phyloP scores from a whole-genome alignment of 306 rosid genomes.

The Castanea crenata region DNA sequence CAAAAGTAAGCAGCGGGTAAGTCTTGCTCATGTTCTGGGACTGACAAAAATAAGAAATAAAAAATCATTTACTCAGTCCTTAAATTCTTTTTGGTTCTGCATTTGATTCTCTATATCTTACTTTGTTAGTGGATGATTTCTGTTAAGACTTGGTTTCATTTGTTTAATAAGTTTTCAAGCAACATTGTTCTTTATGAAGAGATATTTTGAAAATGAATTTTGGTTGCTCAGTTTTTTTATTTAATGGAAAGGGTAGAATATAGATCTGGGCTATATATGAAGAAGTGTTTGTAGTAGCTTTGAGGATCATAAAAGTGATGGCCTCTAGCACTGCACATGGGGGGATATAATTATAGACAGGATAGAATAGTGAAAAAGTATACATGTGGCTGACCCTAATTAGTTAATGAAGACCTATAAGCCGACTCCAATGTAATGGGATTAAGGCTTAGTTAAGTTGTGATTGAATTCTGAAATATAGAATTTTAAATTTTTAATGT shows the following conservation, averaged over 20 bases:
- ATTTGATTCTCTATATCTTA: slow-evolving; percentile 7
- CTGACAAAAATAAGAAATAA: not conserved
- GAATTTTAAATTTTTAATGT: slow-evolving; percentile 10
- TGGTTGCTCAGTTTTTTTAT: not conserved
- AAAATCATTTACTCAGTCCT: not conserved
- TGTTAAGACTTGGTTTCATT: not conserved
- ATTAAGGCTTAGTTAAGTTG: not conserved
- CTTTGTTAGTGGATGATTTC: not conserved
- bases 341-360: not conserved
- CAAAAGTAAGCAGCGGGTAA: slow-evolving; percentile 58
- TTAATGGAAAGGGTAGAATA: not conserved
- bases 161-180: not conserved
- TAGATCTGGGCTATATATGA: not conserved
- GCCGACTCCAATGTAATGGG: not conserved
- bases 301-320: not conserved
- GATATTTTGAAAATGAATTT: not conserved
- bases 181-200: no score
- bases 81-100: not conserved
- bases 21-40: slow-evolving; percentile 2
- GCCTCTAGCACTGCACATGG: not conserved
- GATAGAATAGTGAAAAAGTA: not conserved
- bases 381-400: not conserved
- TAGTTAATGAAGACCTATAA: not conserved
- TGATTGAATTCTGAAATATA: not conserved
- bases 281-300: not conserved